Base-by-base conservation (phyloP, 352 stramenopile species). In the Phytophthora parvispora region DNA sequence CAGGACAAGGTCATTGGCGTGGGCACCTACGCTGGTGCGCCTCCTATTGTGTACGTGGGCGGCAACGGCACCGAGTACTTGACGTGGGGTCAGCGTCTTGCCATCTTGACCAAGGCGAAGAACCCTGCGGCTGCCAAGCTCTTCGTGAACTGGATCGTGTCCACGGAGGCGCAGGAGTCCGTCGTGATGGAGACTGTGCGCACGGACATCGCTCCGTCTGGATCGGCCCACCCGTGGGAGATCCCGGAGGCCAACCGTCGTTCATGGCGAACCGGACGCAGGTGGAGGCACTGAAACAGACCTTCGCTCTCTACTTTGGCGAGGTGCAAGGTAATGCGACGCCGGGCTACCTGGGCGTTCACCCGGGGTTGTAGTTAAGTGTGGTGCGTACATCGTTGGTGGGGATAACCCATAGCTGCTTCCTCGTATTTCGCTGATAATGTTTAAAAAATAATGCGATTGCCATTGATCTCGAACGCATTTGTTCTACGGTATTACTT, bases 271-370 rank as follows among this genome's bases (percentile, higher is more conserved):
- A 88, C 61, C 77, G 77, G 36, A 69, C 67, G 10, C 20, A 49
- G 13, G 43, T 81, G 9, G 80, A 88, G 75, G 32, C 61, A 15
- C 60, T 70, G 50, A 68, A 69, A 15, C 9, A 53, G 27, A 89
- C 75, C 9, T 80, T 89, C 24, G 42, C 67, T 16, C 49, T 88
- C 13, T 88, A 82, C 77, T 80, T 88, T 54, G 77, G 75, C 24
- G 77, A 88, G 40, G 78, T 85, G 32, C 69, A 74, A 50, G 77
- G 75, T 49, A 51, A 78, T 62, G 67, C 77, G 38, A 80, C 59
- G 8, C 69, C 69, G 4, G 80, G 80, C 10, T 42, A 28, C 25
- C 63, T 78, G 18, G 80, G 77, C 22, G 58, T 86, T 5, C 57
- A 77, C 53, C 74, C 74, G 20, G 75, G 75, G 15, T 28, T 56